phyloP scores from a whole-genome alignment of 1,284 basidiomycete genomes.

The Anthracocystis setariae region DNA sequence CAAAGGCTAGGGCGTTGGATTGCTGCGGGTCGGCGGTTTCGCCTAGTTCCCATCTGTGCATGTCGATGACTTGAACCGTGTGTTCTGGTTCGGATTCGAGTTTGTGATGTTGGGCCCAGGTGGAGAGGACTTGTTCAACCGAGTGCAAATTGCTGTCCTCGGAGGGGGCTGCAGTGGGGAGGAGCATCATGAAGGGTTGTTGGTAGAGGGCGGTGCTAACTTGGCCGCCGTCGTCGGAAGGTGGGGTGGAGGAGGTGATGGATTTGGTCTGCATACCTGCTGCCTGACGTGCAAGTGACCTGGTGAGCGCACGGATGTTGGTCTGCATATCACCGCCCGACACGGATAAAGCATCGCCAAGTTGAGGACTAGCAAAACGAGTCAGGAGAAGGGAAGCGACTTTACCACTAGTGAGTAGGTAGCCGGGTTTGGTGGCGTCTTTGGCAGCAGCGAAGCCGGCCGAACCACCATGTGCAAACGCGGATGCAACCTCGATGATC shows the following conservation, averaged over 20 bases:
- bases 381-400: constrained; percentile 58
- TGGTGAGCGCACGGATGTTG: constrained; percentile 75
- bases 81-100: constrained; percentile 56
- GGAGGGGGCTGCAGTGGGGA: constrained; percentile 46
- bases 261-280: constrained; percentile 83
- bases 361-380: constrained; percentile 20
- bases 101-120: constrained; percentile 76
- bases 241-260: constrained; percentile 69
- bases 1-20: constrained; percentile 36
- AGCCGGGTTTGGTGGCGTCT: constrained; percentile 70
- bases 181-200: constrained; percentile 83
- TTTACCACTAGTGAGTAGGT: constrained; percentile 44
- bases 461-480: constrained; percentile 78
- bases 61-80: constrained; percentile 67
- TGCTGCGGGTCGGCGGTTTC: constrained; percentile 54
- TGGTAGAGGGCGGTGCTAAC: constrained; percentile 77
- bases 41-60: constrained; percentile 68
- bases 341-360: constrained; percentile 19
- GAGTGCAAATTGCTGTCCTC: constrained; percentile 73
- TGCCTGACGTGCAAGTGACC: constrained; percentile 83
- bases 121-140: constrained; percentile 72
- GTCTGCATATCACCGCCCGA: constrained; percentile 58
- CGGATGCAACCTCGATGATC: constrained; percentile 72
- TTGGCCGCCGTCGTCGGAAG: constrained; percentile 69
- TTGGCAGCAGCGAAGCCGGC: constrained; percentile 67